Conservation (phyloP, 495 filamentous ascomycete genomes). For the Annulohypoxylon maeteangense region DNA sequence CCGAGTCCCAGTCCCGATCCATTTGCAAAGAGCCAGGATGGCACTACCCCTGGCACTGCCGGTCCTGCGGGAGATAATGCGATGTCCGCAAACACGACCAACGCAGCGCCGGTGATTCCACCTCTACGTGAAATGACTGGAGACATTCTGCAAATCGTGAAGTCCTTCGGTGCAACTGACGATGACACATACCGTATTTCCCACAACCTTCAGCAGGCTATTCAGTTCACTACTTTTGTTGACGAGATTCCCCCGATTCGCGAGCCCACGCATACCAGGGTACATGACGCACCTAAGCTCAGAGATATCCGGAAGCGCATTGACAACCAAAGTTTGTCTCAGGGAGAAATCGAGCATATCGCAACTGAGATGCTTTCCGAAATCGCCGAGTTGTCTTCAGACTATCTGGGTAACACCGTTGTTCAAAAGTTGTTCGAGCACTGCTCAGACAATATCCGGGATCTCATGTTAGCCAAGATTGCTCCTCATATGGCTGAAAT, state of each 20-base stretch:
- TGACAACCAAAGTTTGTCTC: conserved; percentile 88
- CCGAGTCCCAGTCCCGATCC: conserved; percentile 97
- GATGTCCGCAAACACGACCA: conserved; percentile 51
- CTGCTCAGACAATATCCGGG: conserved; percentile 88
- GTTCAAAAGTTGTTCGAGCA: conserved; percentile 98
- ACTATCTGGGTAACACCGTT: conserved; percentile 99
- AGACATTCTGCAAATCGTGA: conserved; percentile 87
- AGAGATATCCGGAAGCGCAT: conserved; percentile 97
- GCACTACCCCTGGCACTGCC: conserved; percentile 55
- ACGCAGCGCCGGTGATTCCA: conserved; percentile 71
- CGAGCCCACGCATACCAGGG: conserved; percentile 87
- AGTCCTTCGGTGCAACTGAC: conserved; percentile 87
- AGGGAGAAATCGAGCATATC: conserved; percentile 90
- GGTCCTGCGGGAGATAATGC: conserved; percentile 52
- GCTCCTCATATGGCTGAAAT: conserved; percentile 94
- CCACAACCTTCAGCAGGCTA: conserved; percentile 76
- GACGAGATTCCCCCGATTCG: conserved; percentile 89
- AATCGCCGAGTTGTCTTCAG: conserved; percentile 91
- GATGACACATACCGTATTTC: conserved; percentile 80
- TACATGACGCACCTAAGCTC: conserved; percentile 94
- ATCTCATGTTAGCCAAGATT: conserved; percentile 90
- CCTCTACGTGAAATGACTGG: conserved; percentile 77
- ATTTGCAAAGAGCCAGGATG: conserved; percentile 65
- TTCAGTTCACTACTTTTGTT: conserved; percentile 75
- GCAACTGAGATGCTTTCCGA: conserved; percentile 94